Evolutionary conservation across 2,329 filamentous ascomycete species (phyloP), one percentile per base, ranked within the genome.

Genomic region (Talaromyces sp.): DNA sequence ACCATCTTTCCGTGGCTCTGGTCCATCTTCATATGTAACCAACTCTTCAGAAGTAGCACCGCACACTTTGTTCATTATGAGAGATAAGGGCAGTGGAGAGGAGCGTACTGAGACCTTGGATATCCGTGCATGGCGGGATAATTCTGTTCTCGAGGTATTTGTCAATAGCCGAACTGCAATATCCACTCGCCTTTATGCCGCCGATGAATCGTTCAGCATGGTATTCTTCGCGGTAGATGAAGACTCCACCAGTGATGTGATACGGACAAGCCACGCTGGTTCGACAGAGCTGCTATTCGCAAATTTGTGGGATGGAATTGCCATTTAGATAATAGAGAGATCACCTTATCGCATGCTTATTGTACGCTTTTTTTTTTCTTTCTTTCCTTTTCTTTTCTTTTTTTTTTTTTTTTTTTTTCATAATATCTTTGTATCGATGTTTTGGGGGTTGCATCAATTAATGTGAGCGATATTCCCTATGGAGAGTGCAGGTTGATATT

Each of bases 131-230:
- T 51, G 42, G 42, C 27, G 42, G 19, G 49, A 51, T 19, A 51
- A 51, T 10, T 47, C 42, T 8, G 49, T 51, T 14, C 35, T 51
- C 4, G 49, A 51, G 16, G 49, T 51, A 14, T 51, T 51, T 35
- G 49, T 51, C 3, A 51, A 51, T 19, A 42, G 42, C 29, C 49
- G 49, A 5, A 51, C 49, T 2, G 49, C 42, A n/a, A 51, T 51
- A 17, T 35, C 42, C 3, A 51, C 49, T 40, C 49, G 49, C 17
- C 24, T 51, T 27, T 51, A 51, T 33, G 49, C 49, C 4, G 42
- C n/a, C 13, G 24, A 42, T 24, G 42, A 47, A 14, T 41, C 42
- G n/a, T 51, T 51, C 35, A 42, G 49, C 11, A 51, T 51, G 24
- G 33, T 27, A 22, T 46, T 57, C 17, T 46, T 55, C 19, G 46